Base-by-base conservation (phyloP, 192 early-diverging fungal species). In the Paraglomus brasilianum region DNA sequence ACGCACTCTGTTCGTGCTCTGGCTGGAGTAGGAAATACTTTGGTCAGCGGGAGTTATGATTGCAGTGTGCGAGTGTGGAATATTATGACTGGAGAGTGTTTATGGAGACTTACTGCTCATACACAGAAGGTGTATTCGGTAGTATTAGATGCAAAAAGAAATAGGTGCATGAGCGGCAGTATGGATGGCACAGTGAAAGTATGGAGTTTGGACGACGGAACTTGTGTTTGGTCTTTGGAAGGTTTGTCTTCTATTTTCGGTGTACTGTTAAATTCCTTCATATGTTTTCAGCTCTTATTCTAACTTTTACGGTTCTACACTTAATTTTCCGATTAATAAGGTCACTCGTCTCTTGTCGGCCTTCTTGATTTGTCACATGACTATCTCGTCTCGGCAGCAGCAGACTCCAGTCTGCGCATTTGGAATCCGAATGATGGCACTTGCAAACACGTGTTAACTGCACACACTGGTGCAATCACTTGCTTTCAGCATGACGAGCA, bases 401-500 rank as follows among this genome's bases (percentile, higher is more conserved):
- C 95, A 9, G 97, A 99, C 72, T 83, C 91, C 8, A 93, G 91
- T 15, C 85, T 99, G 44, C 86, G 97, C 5, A 89, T 98, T 39
- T 99, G 97, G 97, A 86, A 87, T 55, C 77, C 93, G 67, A 73
- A 85, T 52, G 67, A 91, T 66, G 72, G 87, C 66, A 65, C 77
- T 6, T 84, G 82, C 70, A 62, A 91, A 72, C 83, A 86, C 82
- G 79, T 84, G 48, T 84, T 88, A 62, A 88, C 82, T 44, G 94
- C 83, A n/a, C 95, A 93, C 72, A 72, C 73, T 39, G 91, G 85
- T 38, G 95, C 97, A 8, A 99, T 99, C 51, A 99, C 97, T 3
- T 98, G 96, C 70, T 97, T 99, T 80, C 96, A 99, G 74, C 93
- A 97, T 74, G 97, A 99, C 74, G 86, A 84, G 10, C 81, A 86